Base-by-base conservation (phyloP, 768 basidiomycete genomes). In the Dacryopinax primogenitus region DNA sequence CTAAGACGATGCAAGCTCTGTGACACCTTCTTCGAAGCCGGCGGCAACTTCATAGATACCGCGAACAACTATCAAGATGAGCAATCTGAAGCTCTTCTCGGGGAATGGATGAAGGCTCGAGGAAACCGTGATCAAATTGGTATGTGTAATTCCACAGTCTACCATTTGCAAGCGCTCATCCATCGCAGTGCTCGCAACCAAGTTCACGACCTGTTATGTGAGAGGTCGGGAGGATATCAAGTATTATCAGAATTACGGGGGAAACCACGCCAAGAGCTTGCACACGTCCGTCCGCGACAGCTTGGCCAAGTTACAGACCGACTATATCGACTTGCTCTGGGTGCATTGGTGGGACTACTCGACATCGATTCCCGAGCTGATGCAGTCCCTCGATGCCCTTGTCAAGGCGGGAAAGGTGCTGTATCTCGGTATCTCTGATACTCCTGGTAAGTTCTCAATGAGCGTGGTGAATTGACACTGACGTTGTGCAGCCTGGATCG, bases 361-460 rank as follows among this genome's bases (percentile, higher is more conserved):
- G 15, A 82, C 81, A 11, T 74, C 76, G 16, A 75, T 85, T 58
- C 79, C 81, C 69, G 84, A 86, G 71, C 73, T 84, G 41, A 83
- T 85, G 82, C 77, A 78, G 39, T 72, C 76, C 7, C 73, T 86
- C 6, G 81, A 85, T 67, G 73, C 76, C 21, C 76, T 85, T 34
- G 80, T 85, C 35, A 72, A 71, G 7, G 69, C 75, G 33, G 80
- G 83, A 18, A 83, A 84, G 67, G 81, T 84, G 2, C 70, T 80
- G 3, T 81, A 81, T 68, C 69, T 70, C 23, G 73, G 71, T 26
- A 66, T 72, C 26, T 66, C 65, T 33, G 69, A 68, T 44, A 66
- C 70, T 28, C 67, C 71, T 76, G 13, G 76, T 76, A 67, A 66
- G 72, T 47, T 70, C 65, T 18, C 18, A 4, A 26, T 58, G 26